phyloP scores from a whole-genome alignment of 2,329 filamentous ascomycete genomes.

The Hypoxylon rubiginosum region DNA sequence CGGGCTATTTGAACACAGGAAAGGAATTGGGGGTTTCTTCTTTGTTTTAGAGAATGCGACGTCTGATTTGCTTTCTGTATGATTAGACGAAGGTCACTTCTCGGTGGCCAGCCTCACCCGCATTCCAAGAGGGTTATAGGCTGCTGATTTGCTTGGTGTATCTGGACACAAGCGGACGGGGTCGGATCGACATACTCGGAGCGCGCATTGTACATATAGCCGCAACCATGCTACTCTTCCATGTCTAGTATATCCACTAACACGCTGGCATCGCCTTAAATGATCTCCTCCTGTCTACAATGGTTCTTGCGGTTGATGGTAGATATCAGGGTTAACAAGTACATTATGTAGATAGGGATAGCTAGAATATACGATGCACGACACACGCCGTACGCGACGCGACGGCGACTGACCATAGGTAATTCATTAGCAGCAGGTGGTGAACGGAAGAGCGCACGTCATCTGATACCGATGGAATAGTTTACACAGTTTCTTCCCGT shows the following conservation, averaged over 20 bases:
- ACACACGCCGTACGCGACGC: background rate
- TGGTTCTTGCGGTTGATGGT: background rate
- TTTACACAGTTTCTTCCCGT: background rate
- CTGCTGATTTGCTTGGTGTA: slow-evolving; percentile 20
- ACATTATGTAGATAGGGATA: background rate
- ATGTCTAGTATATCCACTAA: slow-evolving; percentile 25
- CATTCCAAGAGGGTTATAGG: slow-evolving; percentile 26
- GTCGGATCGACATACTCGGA: slow-evolving; percentile 18
- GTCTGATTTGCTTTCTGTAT: slow-evolving; percentile 34
- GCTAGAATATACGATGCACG: background rate
- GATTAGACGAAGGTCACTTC: slow-evolving; percentile 25
- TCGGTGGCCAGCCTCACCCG: slow-evolving; percentile 9
- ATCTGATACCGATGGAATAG: background rate
- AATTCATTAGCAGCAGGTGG: background rate
- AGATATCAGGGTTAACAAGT: background rate
- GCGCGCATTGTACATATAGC: slow-evolving; percentile 37
- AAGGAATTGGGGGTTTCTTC: slow-evolving; percentile 5
- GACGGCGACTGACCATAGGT: background rate
- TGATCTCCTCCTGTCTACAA: too few relatives aligned
- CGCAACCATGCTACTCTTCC: slow-evolving; percentile 36
- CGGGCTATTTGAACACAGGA: slow-evolving; percentile 25
- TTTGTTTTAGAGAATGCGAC: slow-evolving; percentile 21
- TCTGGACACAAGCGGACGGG: slow-evolving; percentile 7
- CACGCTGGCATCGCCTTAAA: slow-evolving; percentile 3
- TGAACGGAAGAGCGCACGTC: background rate